A percentile compares a stretch with the other conserved stretches of the same genome.
phyloP scores from a whole-genome alignment of 73 alveolate genomes.

The Tetrahymena elliotti region DNA sequence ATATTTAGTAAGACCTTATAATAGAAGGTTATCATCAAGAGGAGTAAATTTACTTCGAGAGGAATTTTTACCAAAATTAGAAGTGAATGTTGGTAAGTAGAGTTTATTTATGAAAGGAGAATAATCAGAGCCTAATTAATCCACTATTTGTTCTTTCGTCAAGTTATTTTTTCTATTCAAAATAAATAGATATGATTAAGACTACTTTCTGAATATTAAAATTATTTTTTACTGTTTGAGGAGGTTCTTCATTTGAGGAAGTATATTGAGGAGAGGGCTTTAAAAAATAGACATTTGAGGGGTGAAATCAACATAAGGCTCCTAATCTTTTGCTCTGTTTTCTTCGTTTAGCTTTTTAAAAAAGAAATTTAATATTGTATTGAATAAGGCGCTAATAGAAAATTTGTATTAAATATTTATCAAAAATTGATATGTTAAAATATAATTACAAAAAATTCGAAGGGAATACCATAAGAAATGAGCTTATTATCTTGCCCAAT shows the following conservation, averaged over 20 bases:
- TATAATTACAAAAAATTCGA: not conserved
- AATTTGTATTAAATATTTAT: not conserved
- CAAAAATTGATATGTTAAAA: not conserved
- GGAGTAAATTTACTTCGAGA: not conserved
- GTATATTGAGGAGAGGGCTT: not conserved
- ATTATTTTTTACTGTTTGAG: not conserved
- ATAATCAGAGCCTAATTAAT: not conserved
- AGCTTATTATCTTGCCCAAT: not conserved
- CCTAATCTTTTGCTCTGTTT: not conserved
- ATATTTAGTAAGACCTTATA: not conserved
- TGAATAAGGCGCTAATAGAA: not conserved
- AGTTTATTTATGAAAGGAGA: not conserved
- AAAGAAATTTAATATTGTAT: not conserved
- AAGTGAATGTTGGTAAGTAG: not conserved
- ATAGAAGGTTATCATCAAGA: not conserved
- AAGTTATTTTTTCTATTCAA: not conserved
- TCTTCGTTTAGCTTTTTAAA: not conserved
- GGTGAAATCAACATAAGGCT: not conserved
- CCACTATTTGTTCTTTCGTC: not conserved
- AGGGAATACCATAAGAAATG: not conserved
- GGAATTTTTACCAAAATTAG: not conserved
- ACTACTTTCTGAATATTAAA: not conserved
- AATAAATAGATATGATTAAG: not conserved
- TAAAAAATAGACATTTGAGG: not conserved
- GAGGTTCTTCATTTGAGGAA: not conserved